phyloP scores from a whole-genome alignment of 179 eudicot genomes.

The Nepenthes alata region DNA sequence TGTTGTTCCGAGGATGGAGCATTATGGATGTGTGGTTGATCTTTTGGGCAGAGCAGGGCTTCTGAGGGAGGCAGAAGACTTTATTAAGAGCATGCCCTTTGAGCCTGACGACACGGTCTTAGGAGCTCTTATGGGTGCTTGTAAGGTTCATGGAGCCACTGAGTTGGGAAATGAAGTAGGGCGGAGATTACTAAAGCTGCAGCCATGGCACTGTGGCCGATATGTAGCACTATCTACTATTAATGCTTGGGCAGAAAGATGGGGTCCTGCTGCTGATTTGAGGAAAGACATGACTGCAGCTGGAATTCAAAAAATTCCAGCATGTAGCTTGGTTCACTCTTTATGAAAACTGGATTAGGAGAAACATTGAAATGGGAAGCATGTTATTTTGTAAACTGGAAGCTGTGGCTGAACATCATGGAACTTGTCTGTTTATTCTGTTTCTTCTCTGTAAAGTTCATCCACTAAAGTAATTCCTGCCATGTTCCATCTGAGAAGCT shows the following conservation, averaged over 20 bases:
- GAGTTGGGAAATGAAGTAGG: slow-evolving; percentile 40
- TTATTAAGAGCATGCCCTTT: slow-evolving; percentile 40
- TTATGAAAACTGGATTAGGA: not conserved
- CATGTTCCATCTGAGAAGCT: too few species aligned
- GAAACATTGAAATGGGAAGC: too few species aligned
- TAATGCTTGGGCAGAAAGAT: slow-evolving; percentile 39
- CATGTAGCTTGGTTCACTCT: slow-evolving; percentile 24
- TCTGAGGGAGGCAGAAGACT: slow-evolving; percentile 40
- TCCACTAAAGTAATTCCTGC: too few species aligned
- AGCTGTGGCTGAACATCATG: too few species aligned
- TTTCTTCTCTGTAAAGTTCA: too few species aligned
- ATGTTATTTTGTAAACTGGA: too few species aligned
- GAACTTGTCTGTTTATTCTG: too few species aligned
- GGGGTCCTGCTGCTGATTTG: slow-evolving; percentile 41
- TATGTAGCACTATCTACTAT: slow-evolving; percentile 37
- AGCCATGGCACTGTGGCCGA: slow-evolving; percentile 28
- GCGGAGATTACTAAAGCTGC: slow-evolving; percentile 24
- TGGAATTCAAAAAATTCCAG: slow-evolving; percentile 35
- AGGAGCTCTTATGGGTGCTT: slow-evolving; percentile 55
- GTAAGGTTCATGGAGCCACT: slow-evolving; percentile 44
- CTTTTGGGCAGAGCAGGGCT: slow-evolving; percentile 49
- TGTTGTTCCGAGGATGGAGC: slow-evolving; percentile 44
- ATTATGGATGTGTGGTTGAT: slow-evolving; percentile 66
- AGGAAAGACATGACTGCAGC: slow-evolving; percentile 34
- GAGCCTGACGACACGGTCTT: slow-evolving; percentile 49